Base-by-base conservation (phyloP, 2,329 filamentous ascomycete species). In the Purpureocillium takamizusanense region DNA sequence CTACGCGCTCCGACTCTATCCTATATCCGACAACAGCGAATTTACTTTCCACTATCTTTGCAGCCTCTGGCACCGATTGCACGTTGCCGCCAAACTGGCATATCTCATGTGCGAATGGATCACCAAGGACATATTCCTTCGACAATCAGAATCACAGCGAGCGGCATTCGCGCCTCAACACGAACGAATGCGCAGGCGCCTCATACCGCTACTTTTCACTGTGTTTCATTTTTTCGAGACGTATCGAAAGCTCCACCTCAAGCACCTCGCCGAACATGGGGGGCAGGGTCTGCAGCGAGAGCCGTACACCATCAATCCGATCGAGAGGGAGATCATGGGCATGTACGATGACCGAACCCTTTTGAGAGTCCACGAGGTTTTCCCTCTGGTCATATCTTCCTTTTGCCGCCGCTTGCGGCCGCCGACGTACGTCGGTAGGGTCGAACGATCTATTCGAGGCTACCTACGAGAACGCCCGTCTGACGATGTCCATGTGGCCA, bases 191-290 rank as follows among this genome's bases (percentile, higher is more conserved):
- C 73, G 76, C 35, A 73, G 76, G 43, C 69, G 78, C 36, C 60
- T 82, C 8, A 78, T 80, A 39, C 78, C 78, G 1, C 54, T 81
- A 7, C 63, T 82, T 13, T 81, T 82, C 46, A 80, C 76, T 11
- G 64, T 80, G 17, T 81, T 81, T 46, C 78, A 82, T 53, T 82
- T 82, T 51, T 81, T 82, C 51, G 78, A 82, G 52, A 77, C 67
- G 1, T 81, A 79, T 50, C 72, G 78, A 41, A 69, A 66, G 30
- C 60, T 78, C 3, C 76, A 81, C 46, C 54, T 79, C 7, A 59
- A 75, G 46, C 74, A 76, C 43, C 66, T 82, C 17, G 59, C 62
- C 35, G 63, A 73, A 35, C 64, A 76, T 39, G 60, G 59, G 30
- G 70, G 72, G 11, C 61, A 70, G 35, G 73, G 76, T 5, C 47